Evolutionary conservation across 2,329 filamentous ascomycete genomes (phyloP).

Genomic region (Calonectria pteridis): DNA sequence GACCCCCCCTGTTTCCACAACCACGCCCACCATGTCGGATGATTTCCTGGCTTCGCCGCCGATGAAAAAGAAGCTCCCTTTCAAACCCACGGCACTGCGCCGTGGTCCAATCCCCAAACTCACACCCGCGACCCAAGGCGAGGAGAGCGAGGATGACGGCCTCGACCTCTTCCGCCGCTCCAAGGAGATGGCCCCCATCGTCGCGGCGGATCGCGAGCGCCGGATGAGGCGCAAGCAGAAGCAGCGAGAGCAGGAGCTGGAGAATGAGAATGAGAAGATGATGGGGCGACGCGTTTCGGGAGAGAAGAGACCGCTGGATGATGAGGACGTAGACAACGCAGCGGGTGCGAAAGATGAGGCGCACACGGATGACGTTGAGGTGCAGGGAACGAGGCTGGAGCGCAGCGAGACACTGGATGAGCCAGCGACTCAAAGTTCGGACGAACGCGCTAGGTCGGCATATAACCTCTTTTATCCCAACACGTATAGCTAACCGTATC

Average conservation of each 20-base stretch:
- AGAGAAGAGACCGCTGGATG: constrained; percentile 40
- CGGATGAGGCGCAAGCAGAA: constrained; percentile 43
- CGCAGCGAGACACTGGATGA: constrained; percentile 24
- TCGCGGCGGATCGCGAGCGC: constrained; percentile 56
- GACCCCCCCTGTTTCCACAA: not conserved
- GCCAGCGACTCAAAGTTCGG: constrained; percentile 22
- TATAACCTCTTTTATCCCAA: not conserved
- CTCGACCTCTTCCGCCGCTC: constrained; percentile 65
- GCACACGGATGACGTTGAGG: not conserved
- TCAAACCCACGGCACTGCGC: constrained; percentile 62
- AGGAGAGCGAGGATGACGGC: constrained; percentile 47
- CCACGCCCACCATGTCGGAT: constrained; percentile 48
- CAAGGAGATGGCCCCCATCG: constrained; percentile 61
- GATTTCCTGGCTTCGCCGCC: constrained; percentile 38
- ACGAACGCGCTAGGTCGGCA: constrained; percentile 39
- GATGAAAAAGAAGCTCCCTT: constrained; percentile 59
- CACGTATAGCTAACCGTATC: constrained; percentile 27
- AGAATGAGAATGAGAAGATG: constrained; percentile 29
- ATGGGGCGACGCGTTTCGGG: constrained; percentile 29
- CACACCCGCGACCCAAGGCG: constrained; percentile 29
- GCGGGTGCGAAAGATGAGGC: not conserved
- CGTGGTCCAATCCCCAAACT: constrained; percentile 46
- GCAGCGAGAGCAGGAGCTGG: constrained; percentile 38
- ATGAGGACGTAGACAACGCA: constrained; percentile 30
- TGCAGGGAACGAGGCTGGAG: not conserved